Evolutionary conservation across 2,329 filamentous ascomycete species (phyloP).

Genomic region (Chaetomium sp.): DNA sequence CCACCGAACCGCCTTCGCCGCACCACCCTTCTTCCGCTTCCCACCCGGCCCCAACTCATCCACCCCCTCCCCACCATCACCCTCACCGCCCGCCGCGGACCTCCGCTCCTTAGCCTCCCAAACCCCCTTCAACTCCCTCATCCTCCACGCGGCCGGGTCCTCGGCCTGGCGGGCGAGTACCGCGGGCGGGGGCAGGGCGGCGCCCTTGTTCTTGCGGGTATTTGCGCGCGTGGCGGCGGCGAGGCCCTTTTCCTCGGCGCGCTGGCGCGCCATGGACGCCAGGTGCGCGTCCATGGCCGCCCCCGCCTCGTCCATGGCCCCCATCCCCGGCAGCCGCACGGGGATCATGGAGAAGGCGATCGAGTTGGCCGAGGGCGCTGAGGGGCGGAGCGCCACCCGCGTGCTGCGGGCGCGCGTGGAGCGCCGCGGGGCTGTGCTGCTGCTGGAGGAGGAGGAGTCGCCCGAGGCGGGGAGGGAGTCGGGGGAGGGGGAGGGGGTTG

Average conservation of each 20-base stretch:
- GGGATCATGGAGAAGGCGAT: conserved; percentile 39
- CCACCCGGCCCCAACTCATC: neutral
- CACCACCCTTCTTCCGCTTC: conserved; percentile 17
- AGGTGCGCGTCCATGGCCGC: conserved; percentile 23
- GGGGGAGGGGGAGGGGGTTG: conserved; percentile 1
- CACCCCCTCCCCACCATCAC: neutral
- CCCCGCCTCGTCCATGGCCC: conserved; percentile 34
- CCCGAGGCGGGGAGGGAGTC: neutral
- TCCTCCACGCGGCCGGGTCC: conserved; percentile 33
- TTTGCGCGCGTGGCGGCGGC: conserved; percentile 48
- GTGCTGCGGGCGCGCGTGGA: conserved; percentile 36
- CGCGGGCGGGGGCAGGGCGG: conserved; percentile 40
- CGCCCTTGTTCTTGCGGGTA: conserved; percentile 50
- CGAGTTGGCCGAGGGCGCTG: conserved; percentile 36
- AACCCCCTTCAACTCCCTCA: conserved; percentile 36
- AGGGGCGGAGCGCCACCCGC: conserved; percentile 33
- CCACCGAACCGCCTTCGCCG: conserved; percentile 41
- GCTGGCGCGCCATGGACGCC: conserved; percentile 28
- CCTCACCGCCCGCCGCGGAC: neutral
- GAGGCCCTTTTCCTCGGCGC: conserved; percentile 47
- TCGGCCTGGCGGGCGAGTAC: conserved; percentile 39
- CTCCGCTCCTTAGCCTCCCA: conserved; percentile 36
- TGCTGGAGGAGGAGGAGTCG: neutral
- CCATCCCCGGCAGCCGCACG: conserved; percentile 40
- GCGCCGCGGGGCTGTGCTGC: conserved; percentile 28